Conservation (phyloP, 2,329 filamentous ascomycete genomes). For the Pezicula neosporulosa region DNA sequence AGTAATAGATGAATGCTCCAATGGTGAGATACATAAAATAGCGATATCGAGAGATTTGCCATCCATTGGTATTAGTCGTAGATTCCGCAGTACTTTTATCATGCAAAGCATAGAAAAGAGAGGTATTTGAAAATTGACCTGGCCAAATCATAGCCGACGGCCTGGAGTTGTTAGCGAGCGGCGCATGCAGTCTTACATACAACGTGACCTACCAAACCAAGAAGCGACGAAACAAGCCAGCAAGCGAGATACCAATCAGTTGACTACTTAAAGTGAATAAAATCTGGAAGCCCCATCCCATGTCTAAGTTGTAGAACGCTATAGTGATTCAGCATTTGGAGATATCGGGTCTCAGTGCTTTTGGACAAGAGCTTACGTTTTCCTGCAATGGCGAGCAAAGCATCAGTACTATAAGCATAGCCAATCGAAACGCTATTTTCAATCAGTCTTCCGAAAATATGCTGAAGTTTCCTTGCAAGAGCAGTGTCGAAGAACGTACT, state of each 20-base stretch:
- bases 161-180: not conserved
- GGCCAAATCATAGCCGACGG: slow-evolving; percentile 18
- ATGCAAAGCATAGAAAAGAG: slow-evolving; percentile 44
- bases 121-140: slow-evolving; percentile 7
- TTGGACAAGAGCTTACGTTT: slow-evolving; percentile 6
- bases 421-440: slow-evolving; percentile 29
- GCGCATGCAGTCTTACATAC: too few species aligned
- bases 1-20: slow-evolving; percentile 47
- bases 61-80: slow-evolving; percentile 51
- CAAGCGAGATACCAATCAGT: slow-evolving; percentile 26
- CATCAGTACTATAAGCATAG: slow-evolving; percentile 65
- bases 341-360: not conserved
- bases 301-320: slow-evolving; percentile 63
- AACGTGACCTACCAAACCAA: slow-evolving; percentile 1
- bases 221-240: slow-evolving; percentile 5
- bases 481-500: slow-evolving; percentile 3
- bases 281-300: slow-evolving; percentile 55
- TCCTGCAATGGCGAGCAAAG: slow-evolving; percentile 61
- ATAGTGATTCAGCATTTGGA: slow-evolving; percentile 33
- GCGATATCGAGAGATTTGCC: slow-evolving; percentile 56
- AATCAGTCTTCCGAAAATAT: not conserved
- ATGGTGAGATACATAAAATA: slow-evolving; percentile 39
- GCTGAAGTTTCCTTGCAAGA: not conserved
- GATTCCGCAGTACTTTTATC: slow-evolving; percentile 51
- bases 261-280: slow-evolving; percentile 57